Evolutionary conservation across 148 eudicot species (phyloP), one percentile per base, ranked within the genome.

Genomic region (Chenopodium suecicum): DNA sequence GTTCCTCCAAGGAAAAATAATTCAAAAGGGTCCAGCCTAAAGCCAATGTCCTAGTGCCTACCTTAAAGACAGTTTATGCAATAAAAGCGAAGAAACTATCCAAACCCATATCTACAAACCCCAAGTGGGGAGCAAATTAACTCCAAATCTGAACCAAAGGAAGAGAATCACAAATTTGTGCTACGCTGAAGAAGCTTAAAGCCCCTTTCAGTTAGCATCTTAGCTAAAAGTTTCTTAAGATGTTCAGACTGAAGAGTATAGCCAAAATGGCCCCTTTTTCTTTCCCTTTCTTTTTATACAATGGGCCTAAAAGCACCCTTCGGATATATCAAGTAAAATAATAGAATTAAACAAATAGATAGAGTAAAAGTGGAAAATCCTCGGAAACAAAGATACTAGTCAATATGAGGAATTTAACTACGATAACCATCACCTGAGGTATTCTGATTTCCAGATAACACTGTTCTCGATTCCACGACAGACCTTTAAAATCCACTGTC

Each of bases 361-460:
- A 60, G 54, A n/a, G 65, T 4, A 79, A 76, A 65, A 75, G 77
- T 48, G 81, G 46, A 75, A 70, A 80, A 76, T 71, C 83, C 23
- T 83, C 19, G 74, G 47, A 63, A 80, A 78, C 64, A 63, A 72
- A 83, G 82, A 83, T 83, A 66, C 82, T 22, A 78, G 80, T 70
- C 65, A 73, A 74, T 83, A 75, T 69, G 78, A 64, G 77, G 58
- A 83, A 78, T 31, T 63, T 68, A 80, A 65, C 68, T 80, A 75
- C 50, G 50, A 54, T 79, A 76, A 37, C 83, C 83, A 68, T 80
- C 83, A 76, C 80, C 80, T 75, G 80, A 79, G 79, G 58, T 14
- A 46, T 70, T 47, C 70, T 34, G 78, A 68, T 41, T 60, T 54
- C 65, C 25, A 29, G n/a, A 67, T 70, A 73, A 79, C 37, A 41